phyloP scores from a whole-genome alignment of 495 filamentous ascomycete genomes.

The Choiromyces venosus region DNA sequence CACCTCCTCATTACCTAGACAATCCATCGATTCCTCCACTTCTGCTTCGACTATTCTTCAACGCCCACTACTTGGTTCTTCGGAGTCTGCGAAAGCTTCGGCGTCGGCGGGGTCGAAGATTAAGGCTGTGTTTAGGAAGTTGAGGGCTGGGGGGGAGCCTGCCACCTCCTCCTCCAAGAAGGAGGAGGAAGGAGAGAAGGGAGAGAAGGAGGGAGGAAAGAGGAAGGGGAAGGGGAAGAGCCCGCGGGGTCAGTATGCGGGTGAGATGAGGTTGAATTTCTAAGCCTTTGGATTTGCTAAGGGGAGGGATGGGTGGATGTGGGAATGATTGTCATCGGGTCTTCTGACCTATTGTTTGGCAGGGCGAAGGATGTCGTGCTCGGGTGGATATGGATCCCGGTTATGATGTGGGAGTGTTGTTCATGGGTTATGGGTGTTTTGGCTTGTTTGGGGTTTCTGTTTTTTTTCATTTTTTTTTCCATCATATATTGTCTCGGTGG shows the following conservation, averaged over 20 bases:
- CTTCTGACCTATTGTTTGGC: neutral
- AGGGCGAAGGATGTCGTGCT: neutral
- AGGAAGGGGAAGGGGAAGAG: neutral
- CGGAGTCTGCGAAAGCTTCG: conserved; percentile 3
- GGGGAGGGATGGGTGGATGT: neutral
- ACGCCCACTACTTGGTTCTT: neutral
- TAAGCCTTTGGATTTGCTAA: neutral
- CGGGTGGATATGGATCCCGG: neutral
- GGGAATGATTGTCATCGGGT: neutral
- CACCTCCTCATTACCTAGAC: conserved; percentile 8
- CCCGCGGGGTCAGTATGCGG: conserved; percentile 10
- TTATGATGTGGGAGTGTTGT: neutral
- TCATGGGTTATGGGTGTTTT: conserved; percentile 1
- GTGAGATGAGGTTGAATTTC: conserved; percentile 31
- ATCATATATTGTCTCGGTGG: too few species aligned
- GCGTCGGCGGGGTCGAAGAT: conserved; percentile 6
- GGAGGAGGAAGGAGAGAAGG: neutral
- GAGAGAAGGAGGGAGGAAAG: neutral
- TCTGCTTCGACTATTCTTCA: conserved; percentile 10
- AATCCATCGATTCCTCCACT: conserved; percentile 16
- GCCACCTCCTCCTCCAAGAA: neutral
- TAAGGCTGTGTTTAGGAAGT: conserved; percentile 17
- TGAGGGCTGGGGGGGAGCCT: neutral
- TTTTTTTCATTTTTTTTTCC: neutral
- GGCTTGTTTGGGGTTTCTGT: neutral